Evolutionary conservation across 108 stramenopile genomes (phyloP), one percentile per base, ranked within the genome.

Genomic region (Stephanodiscus minutulus): DNA sequence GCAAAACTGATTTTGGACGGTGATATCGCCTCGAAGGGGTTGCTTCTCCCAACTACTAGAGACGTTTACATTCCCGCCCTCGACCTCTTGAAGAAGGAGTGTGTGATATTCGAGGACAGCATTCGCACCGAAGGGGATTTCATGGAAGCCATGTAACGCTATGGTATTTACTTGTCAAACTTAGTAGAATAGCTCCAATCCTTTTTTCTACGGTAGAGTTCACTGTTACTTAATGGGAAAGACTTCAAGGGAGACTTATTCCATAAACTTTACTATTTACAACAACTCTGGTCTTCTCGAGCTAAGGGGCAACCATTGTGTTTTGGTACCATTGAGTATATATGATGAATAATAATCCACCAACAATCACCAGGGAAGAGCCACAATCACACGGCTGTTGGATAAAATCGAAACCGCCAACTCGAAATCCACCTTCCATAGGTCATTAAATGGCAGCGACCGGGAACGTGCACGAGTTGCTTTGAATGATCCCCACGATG

Each of bases 401-500:
- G 18, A 53, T n/a, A 53, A 15, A 53, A 53, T 18, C 20, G 21
- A 7, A 21, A 25, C 8, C 25, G 17, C 52, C 20, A 53, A 53
- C 8, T 18, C 52, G 35, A 35, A 35, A 35, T 21, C 18, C 52
- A 20, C 8, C 20, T 53, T 1, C 4, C 17, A 21, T 53, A 53
- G 1, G 7, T 59, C 46, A 31, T 39, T 69, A 68, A 36, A 83
- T 37, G 17, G 83, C 79, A 27, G 89, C 76, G 81, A 90, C 77
- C 13, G 98, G 98, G 74, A 99, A 99, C 5, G 88, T 86, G 70
- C 96, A 97, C 48, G 95, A 85, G 81, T 98, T 98, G 70, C 88
- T 87, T 83, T 96, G 94, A 80, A 99, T 98, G 82, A 99, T 99
- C 59, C 97, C 98, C 37, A 99, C 98, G 84, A 99, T 99, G 72